Conservation (phyloP, 73 alveolate species). For the Strombidium stylifer region DNA sequence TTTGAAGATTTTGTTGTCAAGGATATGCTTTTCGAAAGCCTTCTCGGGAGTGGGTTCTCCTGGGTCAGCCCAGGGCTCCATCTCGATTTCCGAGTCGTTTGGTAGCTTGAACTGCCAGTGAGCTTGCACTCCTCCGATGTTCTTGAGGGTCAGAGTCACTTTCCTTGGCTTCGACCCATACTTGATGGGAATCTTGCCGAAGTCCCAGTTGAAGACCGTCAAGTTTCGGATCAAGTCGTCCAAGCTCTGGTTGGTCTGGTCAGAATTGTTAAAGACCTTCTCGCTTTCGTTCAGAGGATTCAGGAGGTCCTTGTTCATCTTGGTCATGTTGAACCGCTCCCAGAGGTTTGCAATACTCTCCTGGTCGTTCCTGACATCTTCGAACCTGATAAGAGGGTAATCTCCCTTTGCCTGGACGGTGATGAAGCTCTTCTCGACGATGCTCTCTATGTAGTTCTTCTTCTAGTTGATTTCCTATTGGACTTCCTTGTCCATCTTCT, state of each 20-base stretch:
- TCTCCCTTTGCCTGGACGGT: constrained; percentile 94
- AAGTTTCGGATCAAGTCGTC: constrained; percentile 62
- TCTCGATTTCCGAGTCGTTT: constrained; percentile 88
- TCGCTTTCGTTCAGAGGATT: constrained; percentile 91
- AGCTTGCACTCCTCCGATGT: constrained; percentile 97
- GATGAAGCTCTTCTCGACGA: constrained; percentile 82
- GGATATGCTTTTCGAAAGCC: constrained; percentile 94
- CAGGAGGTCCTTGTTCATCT: constrained; percentile 86
- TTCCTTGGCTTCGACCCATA: constrained; percentile 81
- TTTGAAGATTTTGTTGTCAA: constrained; percentile 89
- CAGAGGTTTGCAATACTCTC: constrained; percentile 92
- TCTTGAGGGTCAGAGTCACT: constrained; percentile 90
- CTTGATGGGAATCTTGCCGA: constrained; percentile 85
- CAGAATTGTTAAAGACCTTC: constrained; percentile 76
- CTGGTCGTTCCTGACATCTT: constrained; percentile 93
- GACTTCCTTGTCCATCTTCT: constrained; percentile 76
- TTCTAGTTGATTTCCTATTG: constrained; percentile 5
- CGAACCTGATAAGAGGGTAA: constrained; percentile 93
- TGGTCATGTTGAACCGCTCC: constrained; percentile 91
- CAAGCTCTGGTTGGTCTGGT: constrained; percentile 56
- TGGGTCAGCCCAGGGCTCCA: constrained; percentile 99
- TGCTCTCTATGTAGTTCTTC: constrained; percentile 56
- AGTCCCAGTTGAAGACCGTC: constrained; percentile 82
- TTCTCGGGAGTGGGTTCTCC: constrained; percentile 97
- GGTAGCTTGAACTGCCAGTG: constrained; percentile 95